These are phyloP conservation scores for Cucurbita ficifolia DNA, from an alignment of 306 rosid genomes.

Conservation along the genomic window DNA sequence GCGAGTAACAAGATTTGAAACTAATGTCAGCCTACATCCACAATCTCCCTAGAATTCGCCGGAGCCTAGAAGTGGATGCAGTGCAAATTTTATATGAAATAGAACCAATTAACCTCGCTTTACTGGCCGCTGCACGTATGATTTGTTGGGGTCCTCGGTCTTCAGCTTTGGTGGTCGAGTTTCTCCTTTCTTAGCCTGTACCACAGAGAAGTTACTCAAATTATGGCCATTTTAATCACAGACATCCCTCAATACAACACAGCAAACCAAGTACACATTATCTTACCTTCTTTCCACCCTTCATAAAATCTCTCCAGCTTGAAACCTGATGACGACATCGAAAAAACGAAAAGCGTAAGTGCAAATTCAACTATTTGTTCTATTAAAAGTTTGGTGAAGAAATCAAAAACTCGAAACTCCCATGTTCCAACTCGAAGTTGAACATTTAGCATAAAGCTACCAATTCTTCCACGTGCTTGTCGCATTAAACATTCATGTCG, in stretches of 20 bases:
- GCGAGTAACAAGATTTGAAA: constrained; percentile 9
- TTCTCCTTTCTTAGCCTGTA: constrained; percentile 86
- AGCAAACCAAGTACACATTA: neutral
- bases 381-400: neutral
- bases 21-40: constrained; percentile 16
- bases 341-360: neutral
- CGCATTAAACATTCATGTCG: neutral
- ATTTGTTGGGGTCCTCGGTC: constrained; percentile 96
- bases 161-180: constrained; percentile 91
- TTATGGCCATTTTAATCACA: neutral
- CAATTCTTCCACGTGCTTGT: neutral
- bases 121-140: constrained; percentile 93
- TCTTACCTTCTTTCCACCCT: constrained; percentile 93
- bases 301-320: constrained; percentile 99
- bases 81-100: neutral
- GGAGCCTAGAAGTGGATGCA: neutral
- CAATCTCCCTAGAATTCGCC: constrained; percentile 1
- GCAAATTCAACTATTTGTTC: neutral
- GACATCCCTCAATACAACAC: neutral
- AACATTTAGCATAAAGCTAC: neutral
- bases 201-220: neutral
- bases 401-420: neutral
- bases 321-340: constrained; percentile 55
- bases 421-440: neutral
- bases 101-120: constrained; percentile 50